Conservation (phyloP, 768 basidiomycete species). For the Boletus rufocinnamomeus region DNA sequence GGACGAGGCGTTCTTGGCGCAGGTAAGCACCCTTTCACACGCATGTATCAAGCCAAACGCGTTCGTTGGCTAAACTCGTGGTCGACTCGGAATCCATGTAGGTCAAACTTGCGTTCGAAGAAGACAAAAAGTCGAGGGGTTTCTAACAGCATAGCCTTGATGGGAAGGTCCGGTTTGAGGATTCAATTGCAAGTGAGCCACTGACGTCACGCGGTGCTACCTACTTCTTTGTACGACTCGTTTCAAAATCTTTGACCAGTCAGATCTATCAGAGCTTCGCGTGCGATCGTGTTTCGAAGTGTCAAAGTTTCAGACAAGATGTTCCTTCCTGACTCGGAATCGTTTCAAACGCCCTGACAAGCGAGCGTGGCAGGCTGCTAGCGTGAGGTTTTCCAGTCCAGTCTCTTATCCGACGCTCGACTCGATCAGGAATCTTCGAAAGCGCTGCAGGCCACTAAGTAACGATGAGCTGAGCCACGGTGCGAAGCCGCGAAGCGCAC, state of each 20-base stretch:
- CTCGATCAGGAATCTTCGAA: background rate
- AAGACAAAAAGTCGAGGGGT: slow-evolving; percentile 36
- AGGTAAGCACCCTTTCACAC: slow-evolving; percentile 40
- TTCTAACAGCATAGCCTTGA: background rate
- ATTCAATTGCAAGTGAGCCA: background rate
- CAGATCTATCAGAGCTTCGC: too few relatives aligned
- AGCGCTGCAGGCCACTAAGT: background rate
- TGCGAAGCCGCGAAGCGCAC: background rate
- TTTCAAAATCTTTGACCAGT: too few relatives aligned
- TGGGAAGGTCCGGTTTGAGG: background rate
- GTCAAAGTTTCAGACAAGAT: too few relatives aligned
- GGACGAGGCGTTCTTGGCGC: slow-evolving; percentile 62
- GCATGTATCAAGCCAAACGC: background rate
- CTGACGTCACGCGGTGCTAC: background rate
- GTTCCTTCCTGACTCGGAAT: background rate
- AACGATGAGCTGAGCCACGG: background rate
- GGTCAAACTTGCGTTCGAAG: slow-evolving; percentile 53
- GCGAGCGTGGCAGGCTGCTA: background rate
- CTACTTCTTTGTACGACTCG: too few relatives aligned
- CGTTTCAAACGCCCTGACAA: background rate
- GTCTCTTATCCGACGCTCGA: background rate
- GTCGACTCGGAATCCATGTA: slow-evolving; percentile 17
- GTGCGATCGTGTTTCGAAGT: too few relatives aligned
- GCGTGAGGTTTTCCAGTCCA: too few relatives aligned
- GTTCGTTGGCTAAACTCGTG: background rate